Conservation (phyloP, 441 rosid species). For the Erysimum cheiri region DNA sequence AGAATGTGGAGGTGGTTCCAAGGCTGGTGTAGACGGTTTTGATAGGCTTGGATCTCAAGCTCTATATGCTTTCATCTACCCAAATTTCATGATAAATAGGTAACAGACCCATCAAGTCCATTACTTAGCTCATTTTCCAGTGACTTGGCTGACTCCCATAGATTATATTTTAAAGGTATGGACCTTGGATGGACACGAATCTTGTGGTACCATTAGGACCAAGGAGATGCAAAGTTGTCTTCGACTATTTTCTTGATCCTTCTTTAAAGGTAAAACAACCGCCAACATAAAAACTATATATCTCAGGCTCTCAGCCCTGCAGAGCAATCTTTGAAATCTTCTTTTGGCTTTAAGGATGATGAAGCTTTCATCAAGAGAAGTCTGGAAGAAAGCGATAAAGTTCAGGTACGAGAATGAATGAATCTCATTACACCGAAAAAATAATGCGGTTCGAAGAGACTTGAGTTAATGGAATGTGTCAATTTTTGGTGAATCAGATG, state of each 20-base stretch:
- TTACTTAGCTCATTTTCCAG: conserved; percentile 4
- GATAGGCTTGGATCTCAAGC: conserved; percentile 82
- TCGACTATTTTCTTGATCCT: conserved; percentile 83
- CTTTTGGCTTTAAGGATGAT: conserved; percentile 57
- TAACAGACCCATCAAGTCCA: conserved; percentile 31
- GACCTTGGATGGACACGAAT: conserved; percentile 99
- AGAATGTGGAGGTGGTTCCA: conserved; percentile 67
- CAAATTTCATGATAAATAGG: conserved; percentile 97
- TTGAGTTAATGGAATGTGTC: neutral
- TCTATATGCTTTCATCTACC: conserved; percentile 79
- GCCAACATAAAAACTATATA: neutral
- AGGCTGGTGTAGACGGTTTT: conserved; percentile 43
- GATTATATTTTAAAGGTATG: conserved; percentile 56
- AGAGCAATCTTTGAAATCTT: neutral
- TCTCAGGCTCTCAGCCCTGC: neutral
- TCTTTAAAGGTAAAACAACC: conserved; percentile 57
- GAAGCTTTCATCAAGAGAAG: conserved; percentile 65
- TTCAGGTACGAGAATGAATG: conserved; percentile 60
- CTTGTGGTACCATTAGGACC: conserved; percentile 81
- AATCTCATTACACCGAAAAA: neutral
- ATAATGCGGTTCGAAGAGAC: neutral
- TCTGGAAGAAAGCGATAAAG: conserved; percentile 69
- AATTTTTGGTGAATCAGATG: conserved; percentile 49
- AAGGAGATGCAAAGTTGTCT: conserved; percentile 73
- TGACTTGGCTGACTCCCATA: conserved; percentile 4